Conservation (phyloP, 2,329 filamentous ascomycete species). For the Drechslera avenae region DNA sequence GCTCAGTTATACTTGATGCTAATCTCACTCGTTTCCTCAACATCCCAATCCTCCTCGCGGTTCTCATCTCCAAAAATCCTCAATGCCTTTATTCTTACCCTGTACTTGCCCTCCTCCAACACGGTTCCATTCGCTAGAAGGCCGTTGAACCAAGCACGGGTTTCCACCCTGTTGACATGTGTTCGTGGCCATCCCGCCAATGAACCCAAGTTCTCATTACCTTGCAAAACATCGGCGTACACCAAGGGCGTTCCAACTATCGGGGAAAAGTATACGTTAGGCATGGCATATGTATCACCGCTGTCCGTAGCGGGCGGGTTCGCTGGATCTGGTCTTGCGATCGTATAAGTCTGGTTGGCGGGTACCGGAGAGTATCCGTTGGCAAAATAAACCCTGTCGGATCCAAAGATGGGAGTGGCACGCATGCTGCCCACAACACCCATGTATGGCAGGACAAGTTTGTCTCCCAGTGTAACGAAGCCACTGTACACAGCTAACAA, state of each 20-base stretch:
- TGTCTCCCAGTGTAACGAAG: conserved; percentile 18
- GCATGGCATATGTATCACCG: conserved; percentile 3
- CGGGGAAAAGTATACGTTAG: conserved; percentile 1
- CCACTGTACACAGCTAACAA: conserved; percentile 31
- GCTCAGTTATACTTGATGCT: not conserved
- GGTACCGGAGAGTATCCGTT: conserved; percentile 9
- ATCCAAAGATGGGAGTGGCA: conserved; percentile 4
- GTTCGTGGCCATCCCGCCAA: conserved; percentile 14
- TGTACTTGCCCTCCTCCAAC: conserved; percentile 21
- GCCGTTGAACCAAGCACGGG: conserved; percentile 18
- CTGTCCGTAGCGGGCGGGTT: conserved; percentile 8
- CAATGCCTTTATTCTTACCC: conserved; percentile 17
- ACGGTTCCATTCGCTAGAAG: conserved; percentile 19
- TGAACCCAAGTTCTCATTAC: conserved; percentile 1
- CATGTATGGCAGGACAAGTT: conserved; percentile 25
- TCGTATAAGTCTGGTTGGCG: conserved; percentile 14
- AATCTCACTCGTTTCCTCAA: not conserved
- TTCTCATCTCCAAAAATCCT: conserved; percentile 9
- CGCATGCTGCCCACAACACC: conserved; percentile 28
- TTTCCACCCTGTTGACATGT: conserved; percentile 7
- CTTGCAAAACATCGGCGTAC: conserved; percentile 14
- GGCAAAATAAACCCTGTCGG: conserved; percentile 14
- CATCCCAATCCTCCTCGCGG: conserved; percentile 1
- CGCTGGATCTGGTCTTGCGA: conserved; percentile 16
- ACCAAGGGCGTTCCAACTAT: conserved; percentile 3